These are phyloP conservation scores for Zea luxurians DNA, from an alignment of 176 grass and related monocot species.

Conservation along the genomic window DNA sequence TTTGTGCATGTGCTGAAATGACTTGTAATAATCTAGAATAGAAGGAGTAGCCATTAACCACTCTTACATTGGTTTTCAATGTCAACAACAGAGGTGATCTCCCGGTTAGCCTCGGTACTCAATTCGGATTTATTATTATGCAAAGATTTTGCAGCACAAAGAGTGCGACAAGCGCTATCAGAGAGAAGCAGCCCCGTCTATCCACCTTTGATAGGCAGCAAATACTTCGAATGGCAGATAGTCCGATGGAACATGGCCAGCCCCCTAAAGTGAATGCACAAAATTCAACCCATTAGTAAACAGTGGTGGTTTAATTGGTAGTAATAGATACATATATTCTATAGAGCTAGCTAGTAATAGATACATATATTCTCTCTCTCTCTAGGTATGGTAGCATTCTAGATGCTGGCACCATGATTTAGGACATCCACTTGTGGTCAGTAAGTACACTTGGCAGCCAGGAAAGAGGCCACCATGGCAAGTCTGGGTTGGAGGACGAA, in stretches of 20 bases:
- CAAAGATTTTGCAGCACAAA: neutral
- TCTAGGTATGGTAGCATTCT: too few species aligned
- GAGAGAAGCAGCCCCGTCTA: constrained; percentile 51
- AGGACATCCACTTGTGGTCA: too few species aligned
- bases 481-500: too few species aligned
- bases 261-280: constrained; percentile 41
- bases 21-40: too few species aligned
- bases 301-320: neutral
- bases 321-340: neutral
- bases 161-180: neutral
- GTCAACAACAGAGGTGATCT: neutral
- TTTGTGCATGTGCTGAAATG: too few species aligned
- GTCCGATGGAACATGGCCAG: constrained; percentile 59
- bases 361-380: neutral
- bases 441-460: too few species aligned
- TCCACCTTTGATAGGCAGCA: constrained; percentile 54
- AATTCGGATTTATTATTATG: neutral
- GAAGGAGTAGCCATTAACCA: too few species aligned
- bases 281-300: neutral
- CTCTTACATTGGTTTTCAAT: too few species aligned
- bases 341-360: too few species aligned
- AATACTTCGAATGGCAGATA: constrained; percentile 64
- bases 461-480: too few species aligned
- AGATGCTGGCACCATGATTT: too few species aligned
- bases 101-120: neutral